Evolutionary conservation across 2,329 filamentous ascomycete species (phyloP).

Genomic region (Aureobasidium namibiae): DNA sequence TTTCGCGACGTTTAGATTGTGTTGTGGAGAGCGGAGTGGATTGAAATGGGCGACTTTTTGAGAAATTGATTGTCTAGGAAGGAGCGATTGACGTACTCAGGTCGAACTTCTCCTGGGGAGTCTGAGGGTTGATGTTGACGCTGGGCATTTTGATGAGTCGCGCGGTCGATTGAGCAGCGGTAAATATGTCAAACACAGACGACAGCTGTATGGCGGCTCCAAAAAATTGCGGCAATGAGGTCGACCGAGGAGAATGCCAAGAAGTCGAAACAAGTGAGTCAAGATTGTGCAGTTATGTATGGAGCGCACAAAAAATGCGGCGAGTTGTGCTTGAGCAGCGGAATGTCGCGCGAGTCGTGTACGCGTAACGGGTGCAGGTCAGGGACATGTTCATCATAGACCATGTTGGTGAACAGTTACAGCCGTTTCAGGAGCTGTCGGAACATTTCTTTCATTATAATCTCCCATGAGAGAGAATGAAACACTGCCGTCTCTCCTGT

Average conservation of each 20-base stretch:
- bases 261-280: neutral
- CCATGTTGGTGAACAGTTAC: neutral
- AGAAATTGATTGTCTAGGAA: neutral
- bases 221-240: constrained; percentile 3
- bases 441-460: neutral
- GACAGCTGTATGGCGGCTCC: neutral
- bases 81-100: constrained; percentile 42
- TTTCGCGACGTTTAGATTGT: neutral
- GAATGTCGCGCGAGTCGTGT: neutral
- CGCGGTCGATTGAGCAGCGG: neutral
- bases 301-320: neutral
- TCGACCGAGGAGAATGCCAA: neutral
- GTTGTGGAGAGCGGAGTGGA: neutral
- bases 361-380: neutral
- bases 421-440: constrained; percentile 11
- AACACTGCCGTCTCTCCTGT: neutral
- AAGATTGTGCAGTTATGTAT: neutral
- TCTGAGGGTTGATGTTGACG: constrained; percentile 13
- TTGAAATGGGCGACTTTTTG: neutral
- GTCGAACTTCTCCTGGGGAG: constrained; percentile 53
- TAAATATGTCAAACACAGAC: neutral
- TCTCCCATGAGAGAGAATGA: neutral
- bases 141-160: neutral
- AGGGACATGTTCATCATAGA: neutral
- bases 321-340: neutral